Evolutionary conservation across 441 rosid species (phyloP).

Genomic region (Populus trichocarpa): DNA sequence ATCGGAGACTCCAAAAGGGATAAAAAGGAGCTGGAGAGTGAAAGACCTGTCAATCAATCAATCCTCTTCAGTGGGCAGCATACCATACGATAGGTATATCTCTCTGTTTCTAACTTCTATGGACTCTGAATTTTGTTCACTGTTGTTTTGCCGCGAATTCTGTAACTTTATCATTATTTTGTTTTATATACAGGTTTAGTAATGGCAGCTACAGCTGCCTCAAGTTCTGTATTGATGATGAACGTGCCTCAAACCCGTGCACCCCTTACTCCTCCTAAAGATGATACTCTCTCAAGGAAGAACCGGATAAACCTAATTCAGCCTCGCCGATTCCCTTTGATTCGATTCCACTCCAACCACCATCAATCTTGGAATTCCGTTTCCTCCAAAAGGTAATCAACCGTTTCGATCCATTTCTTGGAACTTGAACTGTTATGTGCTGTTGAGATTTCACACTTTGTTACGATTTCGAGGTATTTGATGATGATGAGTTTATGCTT

Average conservation of each 20-base stretch:
- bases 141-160: not conserved
- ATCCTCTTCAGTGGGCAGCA: not conserved
- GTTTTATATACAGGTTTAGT: not conserved
- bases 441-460: not conserved
- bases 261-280: slow-evolving; percentile 5
- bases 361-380: slow-evolving; percentile 4
- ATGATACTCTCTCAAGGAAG: slow-evolving; percentile 7
- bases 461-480: not conserved
- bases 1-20: not conserved
- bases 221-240: slow-evolving; percentile 8
- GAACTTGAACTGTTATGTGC: not conserved
- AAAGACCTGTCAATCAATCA: not conserved
- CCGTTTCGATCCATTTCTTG: not conserved
- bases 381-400: slow-evolving; percentile 3
- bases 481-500: not conserved
- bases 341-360: not conserved
- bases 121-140: not conserved
- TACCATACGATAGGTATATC: not conserved
- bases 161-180: not conserved
- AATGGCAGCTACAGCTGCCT: slow-evolving; percentile 6
- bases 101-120: not conserved
- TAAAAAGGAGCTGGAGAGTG: not conserved
- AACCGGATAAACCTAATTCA: not conserved
- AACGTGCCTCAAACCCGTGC: slow-evolving; percentile 13
- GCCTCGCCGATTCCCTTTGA: slow-evolving; percentile 13